phyloP scores from a whole-genome alignment of 805 yeast genomes.

The Yamadazyma takamatsuzukensis region DNA sequence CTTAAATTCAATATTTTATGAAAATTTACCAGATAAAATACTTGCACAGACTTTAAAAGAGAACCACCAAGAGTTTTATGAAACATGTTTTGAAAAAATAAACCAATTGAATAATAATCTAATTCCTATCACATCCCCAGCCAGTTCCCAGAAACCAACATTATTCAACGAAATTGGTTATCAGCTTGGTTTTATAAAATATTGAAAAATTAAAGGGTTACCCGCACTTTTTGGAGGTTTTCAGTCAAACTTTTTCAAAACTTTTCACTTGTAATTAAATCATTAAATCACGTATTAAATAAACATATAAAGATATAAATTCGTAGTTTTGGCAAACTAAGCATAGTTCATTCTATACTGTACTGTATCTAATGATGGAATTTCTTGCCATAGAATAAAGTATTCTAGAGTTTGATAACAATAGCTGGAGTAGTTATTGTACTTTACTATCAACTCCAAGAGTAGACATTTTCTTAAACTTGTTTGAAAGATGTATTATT shows the following conservation, averaged over 20 bases:
- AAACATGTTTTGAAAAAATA: background rate
- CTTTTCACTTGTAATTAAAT: background rate
- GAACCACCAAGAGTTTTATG: slow-evolving; percentile 5
- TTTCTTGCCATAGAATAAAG: slow-evolving; percentile 35
- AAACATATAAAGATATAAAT: too few species aligned
- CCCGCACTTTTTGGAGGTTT: background rate
- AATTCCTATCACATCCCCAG: slow-evolving; percentile 19
- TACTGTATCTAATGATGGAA: slow-evolving; percentile 42
- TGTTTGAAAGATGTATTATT: too few species aligned
- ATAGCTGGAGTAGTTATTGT: too few species aligned
- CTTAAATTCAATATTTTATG: slow-evolving; percentile 3
- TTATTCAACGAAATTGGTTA: slow-evolving; percentile 31
- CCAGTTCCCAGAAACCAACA: slow-evolving; percentile 28
- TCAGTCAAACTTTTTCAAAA: background rate
- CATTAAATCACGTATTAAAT: slow-evolving; percentile 4
- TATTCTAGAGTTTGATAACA: slow-evolving; percentile 6
- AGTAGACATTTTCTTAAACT: too few species aligned
- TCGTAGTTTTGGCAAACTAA: too few species aligned
- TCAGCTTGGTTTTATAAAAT: slow-evolving; percentile 10
- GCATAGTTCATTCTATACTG: slow-evolving; percentile 44
- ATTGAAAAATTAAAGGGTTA: slow-evolving; percentile 3
- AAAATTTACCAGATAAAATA: slow-evolving; percentile 9
- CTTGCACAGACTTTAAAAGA: slow-evolving; percentile 6
- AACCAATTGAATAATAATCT: background rate
- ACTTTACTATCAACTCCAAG: too few species aligned